Evolutionary conservation across 2,329 filamentous ascomycete genomes (phyloP).

Genomic region (Calonectria henricotiae): DNA sequence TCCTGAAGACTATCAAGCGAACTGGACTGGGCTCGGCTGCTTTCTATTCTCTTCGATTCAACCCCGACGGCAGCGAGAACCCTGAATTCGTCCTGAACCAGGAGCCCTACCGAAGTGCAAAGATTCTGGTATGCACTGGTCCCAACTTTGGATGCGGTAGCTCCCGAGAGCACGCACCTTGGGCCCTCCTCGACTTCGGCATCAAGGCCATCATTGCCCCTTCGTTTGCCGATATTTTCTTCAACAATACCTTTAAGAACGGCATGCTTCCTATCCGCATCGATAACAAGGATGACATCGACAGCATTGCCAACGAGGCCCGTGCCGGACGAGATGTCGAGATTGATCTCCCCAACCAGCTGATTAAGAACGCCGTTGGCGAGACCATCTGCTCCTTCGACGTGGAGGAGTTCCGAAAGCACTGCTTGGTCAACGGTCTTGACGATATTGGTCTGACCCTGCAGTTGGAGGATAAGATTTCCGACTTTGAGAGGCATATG

Average conservation of each 20-base stretch:
- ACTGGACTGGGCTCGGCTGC: conserved; percentile 91
- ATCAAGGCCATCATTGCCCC: conserved; percentile 95
- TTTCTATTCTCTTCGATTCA: conserved; percentile 89
- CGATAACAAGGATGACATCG: conserved; percentile 76
- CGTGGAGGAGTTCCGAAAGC: conserved; percentile 93
- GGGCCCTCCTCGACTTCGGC: conserved; percentile 96
- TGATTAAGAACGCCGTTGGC: conserved; percentile 83
- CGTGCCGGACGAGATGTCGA: conserved; percentile 87
- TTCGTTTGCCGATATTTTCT: conserved; percentile 86
- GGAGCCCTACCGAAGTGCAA: conserved; percentile 85
- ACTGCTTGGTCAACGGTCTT: conserved; percentile 93
- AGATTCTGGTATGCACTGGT: conserved; percentile 93
- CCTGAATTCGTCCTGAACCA: conserved; percentile 91
- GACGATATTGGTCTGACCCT: conserved; percentile 97
- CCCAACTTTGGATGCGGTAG: conserved; percentile 96
- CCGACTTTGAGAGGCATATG: conserved; percentile 84
- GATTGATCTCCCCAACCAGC: conserved; percentile 89
- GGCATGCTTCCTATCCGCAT: conserved; percentile 94
- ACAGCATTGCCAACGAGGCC: conserved; percentile 83
- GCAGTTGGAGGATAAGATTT: conserved; percentile 92
- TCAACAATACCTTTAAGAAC: conserved; percentile 99
- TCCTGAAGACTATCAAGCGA: conserved; percentile 99
- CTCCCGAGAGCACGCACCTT: conserved; percentile 95
- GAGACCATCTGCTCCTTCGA: conserved; percentile 85
- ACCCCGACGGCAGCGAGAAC: conserved; percentile 82